phyloP scores from a whole-genome alignment of 352 stramenopile species.

The Elongisporangium anandrum region DNA sequence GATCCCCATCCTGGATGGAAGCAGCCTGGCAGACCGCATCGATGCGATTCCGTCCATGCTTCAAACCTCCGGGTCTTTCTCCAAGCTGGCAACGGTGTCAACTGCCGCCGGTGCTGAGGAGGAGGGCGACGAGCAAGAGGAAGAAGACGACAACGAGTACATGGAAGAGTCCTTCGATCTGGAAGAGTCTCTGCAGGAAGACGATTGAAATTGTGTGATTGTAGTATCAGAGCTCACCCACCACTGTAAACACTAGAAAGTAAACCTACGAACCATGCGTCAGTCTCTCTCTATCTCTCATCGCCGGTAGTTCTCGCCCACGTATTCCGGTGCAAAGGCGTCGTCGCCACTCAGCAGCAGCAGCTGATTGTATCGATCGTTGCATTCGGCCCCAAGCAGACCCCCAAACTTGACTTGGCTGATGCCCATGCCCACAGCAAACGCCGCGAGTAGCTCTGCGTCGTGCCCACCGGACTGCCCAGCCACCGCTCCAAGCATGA shows the following conservation, averaged over 20 bases:
- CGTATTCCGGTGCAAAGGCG: slow-evolving; percentile 38
- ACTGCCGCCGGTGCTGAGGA: slow-evolving; percentile 9
- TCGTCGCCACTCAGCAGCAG: slow-evolving; percentile 31
- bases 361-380: slow-evolving; percentile 60
- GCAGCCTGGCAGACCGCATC: slow-evolving; percentile 12
- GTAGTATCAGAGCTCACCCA: slow-evolving; percentile 6
- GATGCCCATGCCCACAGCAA: slow-evolving; percentile 48
- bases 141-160: slow-evolving; percentile 43
- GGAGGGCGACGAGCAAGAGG: slow-evolving; percentile 3
- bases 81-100: neutral
- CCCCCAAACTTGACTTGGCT: slow-evolving; percentile 75
- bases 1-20: slow-evolving; percentile 17
- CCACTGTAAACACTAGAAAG: slow-evolving; percentile 4
- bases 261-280: neutral
- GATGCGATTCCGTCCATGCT: slow-evolving; percentile 15
- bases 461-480: slow-evolving; percentile 23
- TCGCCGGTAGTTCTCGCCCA: slow-evolving; percentile 20
- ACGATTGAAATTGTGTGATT: slow-evolving; percentile 12
- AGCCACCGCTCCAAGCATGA: slow-evolving; percentile 41
- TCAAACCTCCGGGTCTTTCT: neutral
- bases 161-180: slow-evolving; percentile 73
- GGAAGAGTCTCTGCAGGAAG: slow-evolving; percentile 66
- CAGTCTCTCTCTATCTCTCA: slow-evolving; percentile 9
- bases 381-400: slow-evolving; percentile 27
- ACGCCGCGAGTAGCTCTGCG: slow-evolving; percentile 32